phyloP scores from a whole-genome alignment of 257 asterid genomes.

The Henckelia pumila region DNA sequence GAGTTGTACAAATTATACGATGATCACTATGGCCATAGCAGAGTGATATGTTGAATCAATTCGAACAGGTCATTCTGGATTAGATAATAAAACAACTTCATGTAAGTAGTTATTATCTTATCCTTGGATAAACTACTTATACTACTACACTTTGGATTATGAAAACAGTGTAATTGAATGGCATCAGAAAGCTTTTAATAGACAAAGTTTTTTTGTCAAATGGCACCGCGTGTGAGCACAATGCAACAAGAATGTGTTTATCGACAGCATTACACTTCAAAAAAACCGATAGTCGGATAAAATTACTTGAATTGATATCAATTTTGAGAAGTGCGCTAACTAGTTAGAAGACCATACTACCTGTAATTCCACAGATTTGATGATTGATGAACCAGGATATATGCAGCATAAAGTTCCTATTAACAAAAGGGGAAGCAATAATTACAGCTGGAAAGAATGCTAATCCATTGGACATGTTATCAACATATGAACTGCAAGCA shows the following conservation, averaged over 20 bases:
- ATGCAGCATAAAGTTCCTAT: slow-evolving; percentile 63
- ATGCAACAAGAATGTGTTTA: background rate
- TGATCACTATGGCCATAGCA: background rate
- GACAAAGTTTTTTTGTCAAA: slow-evolving; percentile 5
- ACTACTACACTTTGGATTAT: too few relatives aligned
- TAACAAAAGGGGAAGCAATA: slow-evolving; percentile 20
- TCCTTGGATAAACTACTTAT: too few relatives aligned
- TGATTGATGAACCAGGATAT: slow-evolving; percentile 39
- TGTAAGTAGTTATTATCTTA: too few relatives aligned
- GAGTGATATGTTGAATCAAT: background rate
- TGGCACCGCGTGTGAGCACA: too few relatives aligned
- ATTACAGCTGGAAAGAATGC: slow-evolving; percentile 13
- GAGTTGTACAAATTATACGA: background rate
- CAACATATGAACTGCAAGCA: slow-evolving; percentile 9
- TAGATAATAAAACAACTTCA: too few relatives aligned
- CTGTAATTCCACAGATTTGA: slow-evolving; percentile 56
- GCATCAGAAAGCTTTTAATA: slow-evolving; percentile 4
- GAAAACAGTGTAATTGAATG: too few relatives aligned
- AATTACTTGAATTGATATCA: slow-evolving; percentile 7
- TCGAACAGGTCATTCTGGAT: too few relatives aligned
- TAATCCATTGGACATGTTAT: slow-evolving; percentile 13
- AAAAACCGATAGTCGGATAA: background rate
- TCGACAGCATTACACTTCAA: background rate
- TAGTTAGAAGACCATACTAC: slow-evolving; percentile 33
- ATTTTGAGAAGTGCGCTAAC: slow-evolving; percentile 7